phyloP scores from a whole-genome alignment of 2,329 filamentous ascomycete species.

The Clarireedia monteithiana region DNA sequence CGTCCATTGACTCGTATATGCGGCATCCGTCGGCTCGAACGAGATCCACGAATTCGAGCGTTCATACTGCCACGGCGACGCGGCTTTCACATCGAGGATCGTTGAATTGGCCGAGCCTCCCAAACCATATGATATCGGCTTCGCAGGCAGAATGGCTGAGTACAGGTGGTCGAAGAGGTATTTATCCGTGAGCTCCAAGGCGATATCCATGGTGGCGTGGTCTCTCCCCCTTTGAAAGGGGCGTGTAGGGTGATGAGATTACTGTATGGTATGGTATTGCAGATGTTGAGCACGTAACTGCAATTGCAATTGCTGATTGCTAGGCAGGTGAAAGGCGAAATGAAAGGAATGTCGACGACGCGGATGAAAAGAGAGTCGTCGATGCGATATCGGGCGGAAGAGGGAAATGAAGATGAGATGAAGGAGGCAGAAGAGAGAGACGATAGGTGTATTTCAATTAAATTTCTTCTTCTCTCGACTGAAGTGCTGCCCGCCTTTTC shows the following conservation, averaged over 20 bases:
- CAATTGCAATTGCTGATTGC: too few species aligned
- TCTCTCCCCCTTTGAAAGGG: not conserved
- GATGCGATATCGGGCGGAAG: not conserved
- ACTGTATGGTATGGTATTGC: too few species aligned
- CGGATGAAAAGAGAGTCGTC: not conserved
- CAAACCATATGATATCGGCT: constrained; percentile 45
- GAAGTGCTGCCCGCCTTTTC: too few species aligned
- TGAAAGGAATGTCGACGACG: not conserved
- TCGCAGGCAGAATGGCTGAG: constrained; percentile 58
- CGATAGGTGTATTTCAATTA: not conserved
- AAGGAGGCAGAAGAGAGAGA: not conserved
- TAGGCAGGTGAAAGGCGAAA: not conserved
- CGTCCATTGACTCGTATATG: constrained; percentile 69
- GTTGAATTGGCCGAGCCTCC: constrained; percentile 41
- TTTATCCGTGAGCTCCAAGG: constrained; percentile 78
- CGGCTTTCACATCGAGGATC: constrained; percentile 45
- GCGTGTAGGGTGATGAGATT: too few species aligned
- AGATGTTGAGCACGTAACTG: not conserved
- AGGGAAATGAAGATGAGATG: not conserved
- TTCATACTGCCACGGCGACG: constrained; percentile 60
- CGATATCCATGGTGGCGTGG: constrained; percentile 71
- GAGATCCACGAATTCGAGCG: constrained; percentile 65
- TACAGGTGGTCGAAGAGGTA: constrained; percentile 76
- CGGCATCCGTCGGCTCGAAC: constrained; percentile 63
- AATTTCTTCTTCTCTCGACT: not conserved